Percentiles rank a stretch among this genome's conserved stretches.
Evolutionary conservation across 2,329 filamentous ascomycete species (phyloP).

Genomic region (Neonectria punicea): DNA sequence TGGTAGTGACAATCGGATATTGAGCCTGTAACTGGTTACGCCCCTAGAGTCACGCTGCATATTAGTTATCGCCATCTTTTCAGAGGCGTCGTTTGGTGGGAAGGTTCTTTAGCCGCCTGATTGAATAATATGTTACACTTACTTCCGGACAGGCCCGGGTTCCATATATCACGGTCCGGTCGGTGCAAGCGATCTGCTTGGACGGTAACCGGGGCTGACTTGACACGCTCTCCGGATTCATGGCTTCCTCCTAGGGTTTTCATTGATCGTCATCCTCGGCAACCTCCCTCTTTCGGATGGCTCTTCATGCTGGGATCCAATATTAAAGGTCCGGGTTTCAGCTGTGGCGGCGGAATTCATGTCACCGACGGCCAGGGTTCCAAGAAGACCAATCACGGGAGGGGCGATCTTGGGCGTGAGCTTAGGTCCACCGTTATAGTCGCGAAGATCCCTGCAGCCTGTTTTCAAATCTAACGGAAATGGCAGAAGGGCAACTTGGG

Average conservation of each 20-base stretch:
- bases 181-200: slow-evolving; percentile 5
- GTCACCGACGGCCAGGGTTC: slow-evolving; percentile 31
- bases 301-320: slow-evolving; percentile 17
- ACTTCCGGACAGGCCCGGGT: slow-evolving; percentile 3
- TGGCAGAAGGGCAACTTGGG: slow-evolving; percentile 6
- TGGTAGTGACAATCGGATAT: background rate
- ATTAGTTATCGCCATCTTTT: background rate
- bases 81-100: background rate
- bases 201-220: slow-evolving; percentile 6
- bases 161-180: slow-evolving; percentile 4
- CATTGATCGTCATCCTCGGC: slow-evolving; percentile 23
- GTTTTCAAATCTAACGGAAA: slow-evolving; percentile 18
- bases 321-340: slow-evolving; percentile 27
- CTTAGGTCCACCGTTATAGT: slow-evolving; percentile 28
- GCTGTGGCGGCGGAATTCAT: slow-evolving; percentile 37
- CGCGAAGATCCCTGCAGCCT: slow-evolving; percentile 29
- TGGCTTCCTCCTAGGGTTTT: slow-evolving; percentile 10
- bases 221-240: slow-evolving; percentile 9
- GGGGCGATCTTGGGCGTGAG: slow-evolving; percentile 11
- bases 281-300: slow-evolving; percentile 19
- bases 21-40: background rate
- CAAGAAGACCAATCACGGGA: slow-evolving; percentile 27
- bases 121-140: background rate
- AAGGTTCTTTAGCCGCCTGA: background rate
- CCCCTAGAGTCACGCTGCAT: background rate